Evolutionary conservation across 2,329 filamentous ascomycete genomes (phyloP).

Genomic region (Botrytis paeoniae): DNA sequence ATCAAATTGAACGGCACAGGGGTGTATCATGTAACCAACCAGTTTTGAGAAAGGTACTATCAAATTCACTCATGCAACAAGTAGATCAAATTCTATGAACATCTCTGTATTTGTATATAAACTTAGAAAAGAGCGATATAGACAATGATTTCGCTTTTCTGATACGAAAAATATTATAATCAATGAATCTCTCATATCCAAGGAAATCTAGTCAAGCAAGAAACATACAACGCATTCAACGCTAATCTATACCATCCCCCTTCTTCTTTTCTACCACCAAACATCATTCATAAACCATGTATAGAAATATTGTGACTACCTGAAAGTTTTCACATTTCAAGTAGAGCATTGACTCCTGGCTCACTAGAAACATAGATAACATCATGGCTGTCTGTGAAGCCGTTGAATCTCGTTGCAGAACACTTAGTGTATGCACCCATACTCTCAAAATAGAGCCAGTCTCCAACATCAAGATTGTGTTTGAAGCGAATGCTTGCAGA

Average conservation of each 20-base stretch:
- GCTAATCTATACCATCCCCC: neutral
- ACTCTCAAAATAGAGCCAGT: conserved; percentile 98
- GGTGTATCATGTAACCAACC: neutral
- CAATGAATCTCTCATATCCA: neutral
- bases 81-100: neutral
- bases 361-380: conserved; percentile 95
- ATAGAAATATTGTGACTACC: neutral
- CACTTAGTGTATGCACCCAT: conserved; percentile 99
- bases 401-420: conserved; percentile 96
- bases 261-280: neutral
- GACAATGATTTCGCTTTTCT: neutral
- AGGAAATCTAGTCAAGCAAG: neutral
- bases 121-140: neutral
- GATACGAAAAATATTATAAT: neutral
- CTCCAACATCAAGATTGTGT: conserved; percentile 80
- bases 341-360: conserved; percentile 73
- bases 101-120: neutral
- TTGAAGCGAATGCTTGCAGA: conserved; percentile 74
- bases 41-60: neutral
- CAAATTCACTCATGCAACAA: neutral
- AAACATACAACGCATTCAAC: neutral
- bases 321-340: conserved; percentile 41
- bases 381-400: conserved; percentile 88
- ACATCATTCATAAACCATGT: neutral
- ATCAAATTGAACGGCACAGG: neutral